Base-by-base conservation (phyloP, 225 moss, liverwort and hornwort genomes). In the Bryoerythrophyllum caledonicum region DNA sequence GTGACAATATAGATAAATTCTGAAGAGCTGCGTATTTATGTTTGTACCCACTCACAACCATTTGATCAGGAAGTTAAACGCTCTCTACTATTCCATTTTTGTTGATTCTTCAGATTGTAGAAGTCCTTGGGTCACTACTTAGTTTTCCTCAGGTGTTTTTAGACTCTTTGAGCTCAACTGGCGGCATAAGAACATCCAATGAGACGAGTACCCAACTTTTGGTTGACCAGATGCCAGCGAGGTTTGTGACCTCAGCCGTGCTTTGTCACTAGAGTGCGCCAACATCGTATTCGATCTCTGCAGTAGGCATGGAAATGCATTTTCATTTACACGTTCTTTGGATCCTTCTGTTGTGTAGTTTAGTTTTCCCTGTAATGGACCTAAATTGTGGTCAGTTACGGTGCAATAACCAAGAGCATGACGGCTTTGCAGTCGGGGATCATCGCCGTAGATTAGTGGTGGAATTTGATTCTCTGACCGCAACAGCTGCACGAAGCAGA, bases 1-100 rank as follows among this genome's bases (percentile, higher is more conserved):
- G 72, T 93, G 73, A 77, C 83, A 4, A 87, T 78, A 75, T 84
- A 65, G 68, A 63, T 12, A 4, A 2, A 19, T 16, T 9, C 26
- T 14, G 14, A 26, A 43, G 44, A 24, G 7, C 24, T 46, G 27
- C 46, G 26, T 27, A 10, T 26, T 66, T 27, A 65, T 43, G 25
- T 43, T 25, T 73, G 74, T 52, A 53, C 75, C 54, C 38, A 28
- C 60, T n/a, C n/a, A 21, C 2, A 34, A 65, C 41, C 55, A 74
- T 78, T 67, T 40, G 40, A 49, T 59, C 19, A 32, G 58, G 49
- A 63, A 63, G 63, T 11, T 5, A 67, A n/a, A 26, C 23, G 13
- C 67, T 67, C 43, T 52, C 35, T 60, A 20, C 28, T 27, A 41
- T 59, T 41, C 44, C 9, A 12, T 23, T 4, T 17, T 58, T 30